Evolutionary conservation across 495 filamentous ascomycete species (phyloP), one percentile per base, ranked within the genome.

Genomic region (Haplographium delicatum): DNA sequence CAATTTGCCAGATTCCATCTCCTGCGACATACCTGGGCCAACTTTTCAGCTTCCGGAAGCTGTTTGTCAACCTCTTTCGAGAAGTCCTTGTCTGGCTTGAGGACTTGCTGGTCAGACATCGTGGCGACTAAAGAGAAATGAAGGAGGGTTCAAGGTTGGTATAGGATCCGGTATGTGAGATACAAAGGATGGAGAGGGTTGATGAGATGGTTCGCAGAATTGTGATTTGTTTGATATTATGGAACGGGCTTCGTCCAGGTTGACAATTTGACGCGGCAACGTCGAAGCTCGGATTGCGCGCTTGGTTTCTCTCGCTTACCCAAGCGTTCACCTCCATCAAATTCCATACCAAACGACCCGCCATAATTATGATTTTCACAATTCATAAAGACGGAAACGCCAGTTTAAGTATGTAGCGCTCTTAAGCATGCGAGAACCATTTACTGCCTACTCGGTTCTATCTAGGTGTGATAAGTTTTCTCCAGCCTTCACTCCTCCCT

Each of bases 31-130:
- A 94, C 91, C 79, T 94, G 84, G 44, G 89, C 89, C 61, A 93
- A 82, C 68, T 84, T 72, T 70, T 96, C 78, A 33, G 89, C 88
- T 65, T 95, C 89, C 47, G 88, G 86, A 65, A 98, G 79, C 70
- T 87, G 79, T 70, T 85, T 83, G 75, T 98, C 90, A 60, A 85
- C 87, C 68, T 95, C 88, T 72, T 91, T 93, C 63, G 85, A 84
- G 80, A 84, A 82, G 71, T 83, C 80, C 74, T 81, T 81, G 73
- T 83, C 80, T 56, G 80, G 79, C 59, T 68, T 71, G 35, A 60
- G 55, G 22, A 70, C 55, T 52, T 51, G 50, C 55, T 57, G 59
- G 16, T 65, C 66, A 9, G 68, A 65, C 67, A 69, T 69, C 15
- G 25, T 57, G 28, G 40, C 16, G 25, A 42, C 15, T 15, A n/a